Conservation (phyloP, 2,329 filamentous ascomycete species). For the Aspergillus pseudonomiae region DNA sequence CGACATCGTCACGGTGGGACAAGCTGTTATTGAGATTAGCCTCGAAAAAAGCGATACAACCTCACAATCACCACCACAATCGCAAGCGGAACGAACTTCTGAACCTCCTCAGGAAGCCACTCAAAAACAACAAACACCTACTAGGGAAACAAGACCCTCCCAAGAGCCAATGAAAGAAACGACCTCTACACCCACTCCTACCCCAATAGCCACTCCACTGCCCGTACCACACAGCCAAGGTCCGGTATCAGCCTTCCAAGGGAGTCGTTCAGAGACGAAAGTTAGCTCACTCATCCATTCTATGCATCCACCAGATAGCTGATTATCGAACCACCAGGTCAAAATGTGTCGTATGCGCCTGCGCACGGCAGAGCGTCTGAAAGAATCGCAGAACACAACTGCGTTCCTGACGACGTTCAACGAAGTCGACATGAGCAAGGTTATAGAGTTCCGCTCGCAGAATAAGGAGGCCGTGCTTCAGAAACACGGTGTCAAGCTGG, state of each 20-base stretch:
- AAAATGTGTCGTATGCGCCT: conserved; percentile 1
- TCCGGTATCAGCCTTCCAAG: not conserved
- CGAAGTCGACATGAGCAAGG: not conserved
- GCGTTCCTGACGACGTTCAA: not conserved
- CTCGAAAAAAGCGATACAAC: not conserved
- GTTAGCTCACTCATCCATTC: not conserved
- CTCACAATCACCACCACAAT: not conserved
- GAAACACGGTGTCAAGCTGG: not conserved
- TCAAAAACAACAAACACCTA: not conserved
- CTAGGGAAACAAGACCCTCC: not conserved
- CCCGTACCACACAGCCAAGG: not conserved
- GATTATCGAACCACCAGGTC: not conserved
- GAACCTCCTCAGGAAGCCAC: not conserved
- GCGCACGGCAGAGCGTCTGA: not conserved
- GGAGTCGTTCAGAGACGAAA: not conserved
- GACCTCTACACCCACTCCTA: not conserved
- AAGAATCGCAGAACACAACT: not conserved
- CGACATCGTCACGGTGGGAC: not conserved
- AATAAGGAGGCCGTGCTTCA: not conserved
- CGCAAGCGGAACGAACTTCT: not conserved
- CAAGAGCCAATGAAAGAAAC: not conserved
- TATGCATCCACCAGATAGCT: not conserved
- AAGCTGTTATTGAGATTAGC: not conserved
- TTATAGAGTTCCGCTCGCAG: not conserved
- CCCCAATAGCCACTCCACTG: not conserved